A percentile compares a stretch with the other conserved stretches of the same genome.
phyloP scores from a whole-genome alignment of 768 basidiomycete genomes.

The Termitomyces sp. region DNA sequence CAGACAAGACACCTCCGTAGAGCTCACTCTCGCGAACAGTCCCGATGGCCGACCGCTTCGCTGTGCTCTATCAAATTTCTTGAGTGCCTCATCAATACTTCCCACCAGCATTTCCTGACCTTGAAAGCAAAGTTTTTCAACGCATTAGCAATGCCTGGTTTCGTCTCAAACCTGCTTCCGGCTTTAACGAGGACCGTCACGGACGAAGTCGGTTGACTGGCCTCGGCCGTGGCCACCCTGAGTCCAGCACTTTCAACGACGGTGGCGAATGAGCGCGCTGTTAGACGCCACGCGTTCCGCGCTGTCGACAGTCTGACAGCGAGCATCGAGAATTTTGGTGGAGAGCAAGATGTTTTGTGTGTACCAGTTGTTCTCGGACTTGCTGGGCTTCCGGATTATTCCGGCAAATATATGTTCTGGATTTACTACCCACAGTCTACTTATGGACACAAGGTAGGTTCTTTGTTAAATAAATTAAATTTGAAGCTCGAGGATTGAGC shows the following conservation, averaged over 20 bases:
- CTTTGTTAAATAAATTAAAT: not conserved
- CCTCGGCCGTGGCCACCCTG: constrained; percentile 84
- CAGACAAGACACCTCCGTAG: constrained; percentile 87
- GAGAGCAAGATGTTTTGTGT: constrained; percentile 25
- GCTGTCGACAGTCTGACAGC: constrained; percentile 58
- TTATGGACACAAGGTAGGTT: not conserved
- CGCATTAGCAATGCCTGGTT: constrained; percentile 88
- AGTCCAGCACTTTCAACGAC: constrained; percentile 77
- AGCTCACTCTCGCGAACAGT: constrained; percentile 92
- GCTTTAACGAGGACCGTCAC: constrained; percentile 93
- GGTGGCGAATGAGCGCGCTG: constrained; percentile 76
- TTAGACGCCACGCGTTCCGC: constrained; percentile 55
- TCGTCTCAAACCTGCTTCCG: constrained; percentile 84
- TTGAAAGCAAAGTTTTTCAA: constrained; percentile 99
- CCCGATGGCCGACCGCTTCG: constrained; percentile 82
- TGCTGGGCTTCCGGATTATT: constrained; percentile 21
- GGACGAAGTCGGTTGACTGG: constrained; percentile 78
- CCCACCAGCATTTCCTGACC: constrained; percentile 42
- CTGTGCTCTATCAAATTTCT: constrained; percentile 62
- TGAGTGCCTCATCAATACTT: not conserved
- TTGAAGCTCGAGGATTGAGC: not conserved
- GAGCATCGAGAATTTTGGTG: constrained; percentile 49
- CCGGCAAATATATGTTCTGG: constrained; percentile 16
- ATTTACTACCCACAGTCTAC: no score
- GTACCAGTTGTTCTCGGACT: constrained; percentile 21